These are phyloP conservation scores for Leccinum incarnatum DNA, from an alignment of 768 basidiomycete species.

Conservation along the genomic window DNA sequence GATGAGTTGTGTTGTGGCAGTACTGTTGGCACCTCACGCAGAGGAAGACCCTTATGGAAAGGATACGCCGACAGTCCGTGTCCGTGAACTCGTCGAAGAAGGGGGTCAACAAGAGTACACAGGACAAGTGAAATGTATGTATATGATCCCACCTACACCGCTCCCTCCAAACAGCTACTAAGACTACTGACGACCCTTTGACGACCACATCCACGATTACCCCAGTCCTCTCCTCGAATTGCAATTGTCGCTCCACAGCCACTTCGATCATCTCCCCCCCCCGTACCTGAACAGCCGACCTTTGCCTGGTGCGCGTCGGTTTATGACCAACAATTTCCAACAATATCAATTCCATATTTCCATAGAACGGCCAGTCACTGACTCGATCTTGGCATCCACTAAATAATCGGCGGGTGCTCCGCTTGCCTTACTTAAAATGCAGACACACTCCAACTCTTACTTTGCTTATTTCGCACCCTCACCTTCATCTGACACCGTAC, in stretches of 20 bases:
- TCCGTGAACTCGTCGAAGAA: conserved; percentile 17
- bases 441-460: conserved; percentile 20
- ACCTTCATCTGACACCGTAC: conserved; percentile 11
- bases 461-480: conserved; percentile 24
- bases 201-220: conserved; percentile 23
- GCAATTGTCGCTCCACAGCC: conserved; percentile 35
- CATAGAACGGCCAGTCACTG: conserved; percentile 27
- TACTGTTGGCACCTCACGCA: conserved; percentile 11
- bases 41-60: conserved; percentile 31
- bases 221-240: conserved; percentile 10
- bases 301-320: conserved; percentile 30
- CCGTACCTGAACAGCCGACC: conserved; percentile 30
- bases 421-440: conserved; percentile 30
- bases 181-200: conserved; percentile 27
- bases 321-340: conserved; percentile 37
- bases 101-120: conserved; percentile 31
- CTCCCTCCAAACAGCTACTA: background rate
- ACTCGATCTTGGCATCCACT: conserved; percentile 19
- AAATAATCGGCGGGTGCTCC: conserved; percentile 13
- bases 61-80: conserved; percentile 28
- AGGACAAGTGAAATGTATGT: conserved; percentile 20
- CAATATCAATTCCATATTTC: conserved; percentile 34
- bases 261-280: conserved; percentile 31
- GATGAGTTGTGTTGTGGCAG: conserved; percentile 22
- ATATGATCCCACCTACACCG: conserved; percentile 16